phyloP scores from a whole-genome alignment of 768 basidiomycete genomes.

The Boletus reticuloceps region DNA sequence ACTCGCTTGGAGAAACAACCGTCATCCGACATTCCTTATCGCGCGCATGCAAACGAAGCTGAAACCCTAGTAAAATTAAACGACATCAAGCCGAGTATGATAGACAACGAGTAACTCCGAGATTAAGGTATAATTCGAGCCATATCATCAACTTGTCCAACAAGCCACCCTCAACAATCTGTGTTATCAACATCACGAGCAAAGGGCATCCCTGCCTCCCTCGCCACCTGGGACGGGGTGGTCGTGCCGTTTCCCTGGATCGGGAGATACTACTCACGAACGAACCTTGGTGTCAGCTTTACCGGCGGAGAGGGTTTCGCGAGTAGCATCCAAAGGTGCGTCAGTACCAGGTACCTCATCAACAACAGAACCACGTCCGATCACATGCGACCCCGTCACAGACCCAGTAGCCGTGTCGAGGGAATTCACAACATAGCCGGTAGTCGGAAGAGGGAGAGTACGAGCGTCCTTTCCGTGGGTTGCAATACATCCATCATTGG shows the following conservation, averaged over 20 bases:
- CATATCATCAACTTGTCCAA: too few relatives aligned
- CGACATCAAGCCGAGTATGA: not conserved
- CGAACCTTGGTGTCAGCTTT: not conserved
- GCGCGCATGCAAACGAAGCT: too few relatives aligned
- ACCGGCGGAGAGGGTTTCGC: not conserved
- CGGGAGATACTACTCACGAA: not conserved
- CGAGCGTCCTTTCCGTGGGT: not conserved
- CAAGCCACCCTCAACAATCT: too few relatives aligned
- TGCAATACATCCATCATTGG: slow-evolving; percentile 12
- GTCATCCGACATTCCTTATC: too few relatives aligned
- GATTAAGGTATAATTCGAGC: too few relatives aligned
- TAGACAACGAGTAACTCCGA: not conserved
- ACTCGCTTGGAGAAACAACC: too few relatives aligned
- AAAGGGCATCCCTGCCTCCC: too few relatives aligned
- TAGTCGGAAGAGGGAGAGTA: not conserved
- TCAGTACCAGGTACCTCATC: not conserved
- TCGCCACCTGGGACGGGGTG: too few relatives aligned
- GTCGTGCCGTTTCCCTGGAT: too few relatives aligned
- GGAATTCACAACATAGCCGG: not conserved
- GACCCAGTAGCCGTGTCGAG: too few relatives aligned
- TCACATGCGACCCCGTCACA: not conserved
- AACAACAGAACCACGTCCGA: not conserved
- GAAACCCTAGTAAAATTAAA: too few relatives aligned
- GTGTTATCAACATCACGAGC: too few relatives aligned
- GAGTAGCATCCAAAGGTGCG: not conserved